A percentile compares a stretch with the other conserved stretches of the same genome.
These are phyloP conservation scores for Euphorbia tirucalli DNA, from an alignment of 345 rosid genomes.

Conservation along the genomic window DNA sequence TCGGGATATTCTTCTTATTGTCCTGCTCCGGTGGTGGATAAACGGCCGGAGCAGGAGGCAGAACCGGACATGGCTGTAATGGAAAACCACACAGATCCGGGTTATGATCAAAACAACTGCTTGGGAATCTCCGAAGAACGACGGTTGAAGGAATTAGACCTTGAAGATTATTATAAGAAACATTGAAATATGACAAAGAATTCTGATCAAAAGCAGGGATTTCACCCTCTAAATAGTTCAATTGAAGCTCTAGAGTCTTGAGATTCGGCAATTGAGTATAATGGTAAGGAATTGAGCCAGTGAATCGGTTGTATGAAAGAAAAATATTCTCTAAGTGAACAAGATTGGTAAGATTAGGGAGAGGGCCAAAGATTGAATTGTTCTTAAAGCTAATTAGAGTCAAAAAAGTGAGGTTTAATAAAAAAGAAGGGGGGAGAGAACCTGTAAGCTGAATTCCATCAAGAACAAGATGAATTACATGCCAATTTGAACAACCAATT, in stretches of 20 bases:
- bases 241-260: constrained; percentile 39
- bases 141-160: constrained; percentile 46
- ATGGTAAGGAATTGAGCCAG: constrained; percentile 35
- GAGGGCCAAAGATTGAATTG: constrained; percentile 39
- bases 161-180: constrained; percentile 41
- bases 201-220: constrained; percentile 48
- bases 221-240: constrained; percentile 37
- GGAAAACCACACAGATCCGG: constrained; percentile 47
- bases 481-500: constrained; percentile 39
- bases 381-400: constrained; percentile 39
- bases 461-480: constrained; percentile 43
- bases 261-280: constrained; percentile 35
- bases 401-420: constrained; percentile 39
- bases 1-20: constrained; percentile 12
- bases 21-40: constrained; percentile 10
- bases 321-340: constrained; percentile 26
- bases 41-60: constrained; percentile 12
- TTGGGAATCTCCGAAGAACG: constrained; percentile 34
- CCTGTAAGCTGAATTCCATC: constrained; percentile 42
- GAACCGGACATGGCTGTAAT: constrained; percentile 31
- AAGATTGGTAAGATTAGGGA: constrained; percentile 41
- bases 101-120: constrained; percentile 39
- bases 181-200: constrained; percentile 39
- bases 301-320: constrained; percentile 43
- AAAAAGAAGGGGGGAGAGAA: constrained; percentile 40